Conservation (phyloP, 441 rosid genomes). For the Pelargonium cotyledonis region DNA sequence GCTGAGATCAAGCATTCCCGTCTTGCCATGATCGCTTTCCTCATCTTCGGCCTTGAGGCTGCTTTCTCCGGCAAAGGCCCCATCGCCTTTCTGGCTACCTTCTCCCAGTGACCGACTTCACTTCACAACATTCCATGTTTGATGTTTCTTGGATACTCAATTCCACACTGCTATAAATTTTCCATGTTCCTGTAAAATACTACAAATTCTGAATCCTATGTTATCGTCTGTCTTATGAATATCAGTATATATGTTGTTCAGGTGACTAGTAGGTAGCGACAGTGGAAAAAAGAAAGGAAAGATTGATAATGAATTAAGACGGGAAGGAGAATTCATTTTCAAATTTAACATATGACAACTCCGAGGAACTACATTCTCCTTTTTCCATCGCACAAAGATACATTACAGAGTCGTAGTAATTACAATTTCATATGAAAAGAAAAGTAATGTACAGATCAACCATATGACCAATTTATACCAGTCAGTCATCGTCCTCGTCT, state of each 20-base stretch:
- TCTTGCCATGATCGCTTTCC: constrained; percentile 79
- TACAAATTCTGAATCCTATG: not conserved
- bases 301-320: too few relatives aligned
- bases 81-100: constrained; percentile 62
- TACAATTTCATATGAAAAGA: not conserved
- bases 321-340: too few relatives aligned
- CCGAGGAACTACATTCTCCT: not conserved
- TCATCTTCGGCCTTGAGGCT: constrained; percentile 67
- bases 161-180: too few relatives aligned
- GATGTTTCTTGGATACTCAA: not conserved
- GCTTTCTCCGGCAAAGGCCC: constrained; percentile 75
- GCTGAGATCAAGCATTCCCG: constrained; percentile 79
- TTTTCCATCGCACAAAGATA: not conserved
- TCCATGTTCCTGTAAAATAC: not conserved
- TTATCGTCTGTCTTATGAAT: not conserved
- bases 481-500: constrained; percentile 17
- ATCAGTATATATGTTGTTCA: not conserved
- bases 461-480: not conserved
- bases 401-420: not conserved
- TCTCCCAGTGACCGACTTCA: constrained; percentile 28
- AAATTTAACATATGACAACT: too few relatives aligned
- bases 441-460: not conserved
- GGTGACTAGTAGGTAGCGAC: too few relatives aligned
- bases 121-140: not conserved
- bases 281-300: too few relatives aligned